A percentile compares a stretch with the other conserved stretches of the same genome.
Conservation (phyloP, 495 filamentous ascomycete genomes). For the Daldinia childiae region DNA sequence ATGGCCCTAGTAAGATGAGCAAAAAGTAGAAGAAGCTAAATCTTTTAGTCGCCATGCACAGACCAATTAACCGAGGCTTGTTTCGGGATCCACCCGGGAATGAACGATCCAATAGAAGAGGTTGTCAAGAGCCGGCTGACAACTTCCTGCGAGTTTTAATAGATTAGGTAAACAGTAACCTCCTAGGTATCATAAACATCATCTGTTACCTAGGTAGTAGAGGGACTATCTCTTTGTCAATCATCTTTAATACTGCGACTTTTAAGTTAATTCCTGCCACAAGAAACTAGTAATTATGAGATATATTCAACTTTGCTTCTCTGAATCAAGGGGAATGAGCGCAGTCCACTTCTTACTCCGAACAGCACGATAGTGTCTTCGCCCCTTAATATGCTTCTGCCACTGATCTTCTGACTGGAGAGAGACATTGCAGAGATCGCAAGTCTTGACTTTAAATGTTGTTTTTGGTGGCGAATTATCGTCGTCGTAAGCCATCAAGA, state of each 20-base stretch:
- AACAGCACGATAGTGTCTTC: constrained; percentile 59
- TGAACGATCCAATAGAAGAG: neutral
- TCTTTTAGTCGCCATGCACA: neutral
- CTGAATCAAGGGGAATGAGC: constrained; percentile 36
- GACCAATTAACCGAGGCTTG: neutral
- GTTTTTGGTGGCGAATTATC: constrained; percentile 55
- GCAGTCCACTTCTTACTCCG: constrained; percentile 43
- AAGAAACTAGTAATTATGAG: no score
- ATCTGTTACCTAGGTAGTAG: no score
- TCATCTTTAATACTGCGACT: no score
- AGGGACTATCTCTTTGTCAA: no score
- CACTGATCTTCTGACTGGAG: constrained; percentile 77
- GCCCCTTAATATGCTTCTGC: constrained; percentile 76
- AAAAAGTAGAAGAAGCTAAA: neutral
- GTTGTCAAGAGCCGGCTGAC: neutral
- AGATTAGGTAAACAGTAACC: no score
- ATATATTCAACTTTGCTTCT: neutral
- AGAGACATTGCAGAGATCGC: constrained; percentile 76
- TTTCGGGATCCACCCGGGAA: neutral
- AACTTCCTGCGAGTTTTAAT: no score
- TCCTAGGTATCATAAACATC: no score
- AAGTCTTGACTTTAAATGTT: constrained; percentile 65
- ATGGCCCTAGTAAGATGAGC: neutral
- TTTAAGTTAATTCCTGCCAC: no score
- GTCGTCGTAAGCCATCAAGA: constrained; percentile 64